Conservation (phyloP, 441 rosid species). For the Gossypium trilobum region DNA sequence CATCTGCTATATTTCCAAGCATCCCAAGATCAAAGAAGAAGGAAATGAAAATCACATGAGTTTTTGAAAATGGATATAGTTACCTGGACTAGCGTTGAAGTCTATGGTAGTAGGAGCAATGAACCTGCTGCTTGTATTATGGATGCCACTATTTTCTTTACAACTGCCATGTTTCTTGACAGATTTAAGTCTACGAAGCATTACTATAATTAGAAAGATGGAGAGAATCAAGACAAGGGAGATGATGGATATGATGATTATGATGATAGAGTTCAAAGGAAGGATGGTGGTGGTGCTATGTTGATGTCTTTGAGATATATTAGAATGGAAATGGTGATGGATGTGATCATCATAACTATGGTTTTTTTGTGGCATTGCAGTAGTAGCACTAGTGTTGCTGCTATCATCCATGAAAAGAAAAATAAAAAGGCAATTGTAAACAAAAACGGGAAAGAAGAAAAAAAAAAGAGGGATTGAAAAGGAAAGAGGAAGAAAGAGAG, state of each 20-base stretch:
- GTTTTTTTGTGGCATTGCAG: conserved; percentile 20
- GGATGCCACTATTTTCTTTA: conserved; percentile 25
- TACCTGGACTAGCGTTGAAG: conserved; percentile 66
- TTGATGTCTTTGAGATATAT: conserved; percentile 19
- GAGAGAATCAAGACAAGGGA: conserved; percentile 33
- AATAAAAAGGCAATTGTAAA: background rate
- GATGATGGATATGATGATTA: conserved; percentile 34
- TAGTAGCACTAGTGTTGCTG: conserved; percentile 20
- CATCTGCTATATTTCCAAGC: conserved; percentile 32
- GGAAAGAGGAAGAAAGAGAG: conserved; percentile 10
- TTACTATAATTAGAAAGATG: conserved; percentile 31
- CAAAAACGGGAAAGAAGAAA: background rate
- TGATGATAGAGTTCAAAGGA: conserved; percentile 40
- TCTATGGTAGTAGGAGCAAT: conserved; percentile 31
- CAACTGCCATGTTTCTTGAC: conserved; percentile 23
- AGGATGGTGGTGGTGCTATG: conserved; percentile 17
- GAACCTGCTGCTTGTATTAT: conserved; percentile 25
- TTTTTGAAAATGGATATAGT: background rate
- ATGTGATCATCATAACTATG: conserved; percentile 14
- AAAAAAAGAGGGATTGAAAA: background rate
- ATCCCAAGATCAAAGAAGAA: conserved; percentile 9
- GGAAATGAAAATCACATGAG: background rate
- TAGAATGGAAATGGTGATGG: conserved; percentile 25
- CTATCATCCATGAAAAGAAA: conserved; percentile 37
- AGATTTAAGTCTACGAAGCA: conserved; percentile 47